Evolutionary conservation across 2,329 filamentous ascomycete genomes (phyloP).

Genomic region (Chaetomiaceae sp.): DNA sequence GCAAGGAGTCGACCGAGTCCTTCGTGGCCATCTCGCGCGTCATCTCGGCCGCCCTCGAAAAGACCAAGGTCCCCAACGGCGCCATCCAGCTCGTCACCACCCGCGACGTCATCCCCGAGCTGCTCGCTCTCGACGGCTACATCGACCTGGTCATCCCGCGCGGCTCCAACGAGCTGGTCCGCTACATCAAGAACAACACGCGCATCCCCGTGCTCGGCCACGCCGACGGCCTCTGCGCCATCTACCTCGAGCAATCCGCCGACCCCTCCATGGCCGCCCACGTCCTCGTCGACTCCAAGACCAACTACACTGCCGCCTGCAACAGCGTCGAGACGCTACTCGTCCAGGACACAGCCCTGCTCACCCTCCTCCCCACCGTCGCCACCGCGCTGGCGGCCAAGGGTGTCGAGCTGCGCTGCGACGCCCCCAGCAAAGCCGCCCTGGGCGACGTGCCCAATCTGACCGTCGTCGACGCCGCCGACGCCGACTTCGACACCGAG

Average conservation of each 20-base stretch:
- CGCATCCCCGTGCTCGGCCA: constrained; percentile 95
- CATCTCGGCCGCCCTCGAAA: constrained; percentile 72
- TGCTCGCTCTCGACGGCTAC: constrained; percentile 79
- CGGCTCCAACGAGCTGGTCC: constrained; percentile 83
- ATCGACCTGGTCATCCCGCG: constrained; percentile 95
- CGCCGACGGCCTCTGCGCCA: constrained; percentile 85
- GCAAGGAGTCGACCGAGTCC: constrained; percentile 93
- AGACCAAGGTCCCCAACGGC: constrained; percentile 72
- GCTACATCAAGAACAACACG: constrained; percentile 83
- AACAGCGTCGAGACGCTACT: constrained; percentile 92
- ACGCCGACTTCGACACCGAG: constrained; percentile 79
- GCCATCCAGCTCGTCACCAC: constrained; percentile 94
- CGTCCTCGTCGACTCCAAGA: constrained; percentile 87
- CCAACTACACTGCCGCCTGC: constrained; percentile 90
- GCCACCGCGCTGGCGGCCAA: constrained; percentile 69
- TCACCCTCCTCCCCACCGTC: constrained; percentile 63
- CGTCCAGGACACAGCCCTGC: constrained; percentile 68
- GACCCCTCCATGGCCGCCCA: constrained; percentile 66
- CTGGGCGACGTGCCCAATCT: constrained; percentile 47
- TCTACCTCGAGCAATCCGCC: constrained; percentile 78
- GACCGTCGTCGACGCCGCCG: constrained; percentile 58
- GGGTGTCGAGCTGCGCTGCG: constrained; percentile 80
- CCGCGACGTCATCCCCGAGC: constrained; percentile 79
- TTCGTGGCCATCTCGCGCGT: constrained; percentile 85
- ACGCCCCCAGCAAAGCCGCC: constrained; percentile 61